Evolutionary conservation across 441 rosid species (phyloP).

Genomic region (Metrosideros polymorpha): DNA sequence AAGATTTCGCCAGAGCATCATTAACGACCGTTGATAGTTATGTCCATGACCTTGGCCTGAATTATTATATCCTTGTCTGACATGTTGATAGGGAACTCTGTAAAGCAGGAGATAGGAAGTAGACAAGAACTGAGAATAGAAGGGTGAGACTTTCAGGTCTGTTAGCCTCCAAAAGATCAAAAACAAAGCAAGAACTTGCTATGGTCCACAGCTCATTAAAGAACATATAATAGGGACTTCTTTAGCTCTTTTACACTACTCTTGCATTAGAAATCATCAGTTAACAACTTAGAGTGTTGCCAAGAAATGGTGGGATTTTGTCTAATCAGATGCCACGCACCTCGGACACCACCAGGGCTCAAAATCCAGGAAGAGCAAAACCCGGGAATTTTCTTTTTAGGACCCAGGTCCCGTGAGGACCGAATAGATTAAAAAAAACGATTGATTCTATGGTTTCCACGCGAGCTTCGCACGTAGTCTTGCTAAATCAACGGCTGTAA

Average conservation of each 20-base stretch:
- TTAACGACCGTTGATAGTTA: background rate
- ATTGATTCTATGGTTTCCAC: too few species aligned
- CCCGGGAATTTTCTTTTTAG: background rate
- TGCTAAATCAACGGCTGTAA: background rate
- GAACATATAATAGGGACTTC: background rate
- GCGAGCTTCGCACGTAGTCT: background rate
- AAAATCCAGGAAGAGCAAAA: background rate
- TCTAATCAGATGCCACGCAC: background rate
- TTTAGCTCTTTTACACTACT: background rate
- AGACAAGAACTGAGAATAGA: background rate
- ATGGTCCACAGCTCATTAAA: background rate
- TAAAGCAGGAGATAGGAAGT: background rate
- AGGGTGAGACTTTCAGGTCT: background rate
- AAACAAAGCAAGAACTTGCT: background rate
- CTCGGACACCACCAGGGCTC: background rate
- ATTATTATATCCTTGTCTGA: background rate
- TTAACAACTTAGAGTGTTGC: background rate
- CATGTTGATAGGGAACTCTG: background rate
- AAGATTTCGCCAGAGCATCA: background rate
- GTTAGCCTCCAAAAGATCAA: background rate
- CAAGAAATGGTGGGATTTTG: background rate
- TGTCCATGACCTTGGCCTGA: background rate
- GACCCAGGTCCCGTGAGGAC: background rate
- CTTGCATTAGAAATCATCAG: background rate
- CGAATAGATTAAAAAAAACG: rapidly evolving